Evolutionary conservation across 2,329 filamentous ascomycete species (phyloP).

Genomic region (Cordyceps fumosorosea): DNA sequence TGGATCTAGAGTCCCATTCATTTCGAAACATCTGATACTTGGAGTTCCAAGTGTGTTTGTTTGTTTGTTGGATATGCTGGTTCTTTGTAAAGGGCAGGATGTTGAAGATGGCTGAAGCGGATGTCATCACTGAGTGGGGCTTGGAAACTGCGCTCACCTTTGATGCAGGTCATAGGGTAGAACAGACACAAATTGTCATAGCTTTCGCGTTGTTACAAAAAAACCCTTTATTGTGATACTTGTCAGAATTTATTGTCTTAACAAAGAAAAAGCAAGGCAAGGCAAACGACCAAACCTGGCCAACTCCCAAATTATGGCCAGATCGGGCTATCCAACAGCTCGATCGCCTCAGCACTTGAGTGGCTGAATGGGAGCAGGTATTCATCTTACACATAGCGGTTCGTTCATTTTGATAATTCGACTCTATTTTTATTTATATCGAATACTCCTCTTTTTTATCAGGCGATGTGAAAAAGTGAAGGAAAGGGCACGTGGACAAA

Average conservation of each 20-base stretch:
- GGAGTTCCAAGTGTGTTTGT: not conserved
- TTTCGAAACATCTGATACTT: not conserved
- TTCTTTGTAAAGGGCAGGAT: not conserved
- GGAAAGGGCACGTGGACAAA: not conserved
- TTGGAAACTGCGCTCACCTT: too few species aligned
- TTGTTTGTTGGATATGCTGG: not conserved
- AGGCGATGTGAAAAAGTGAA: not conserved
- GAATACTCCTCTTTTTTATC: too few species aligned
- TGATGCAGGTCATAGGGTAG: too few species aligned
- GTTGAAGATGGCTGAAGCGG: not conserved
- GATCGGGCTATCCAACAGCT: not conserved
- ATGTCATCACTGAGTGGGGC: conserved; percentile 1
- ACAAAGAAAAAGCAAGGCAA: not conserved
- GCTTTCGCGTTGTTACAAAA: too few species aligned
- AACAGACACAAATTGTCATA: too few species aligned
- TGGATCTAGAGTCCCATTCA: not conserved
- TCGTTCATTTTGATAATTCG: too few species aligned
- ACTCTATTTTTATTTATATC: too few species aligned
- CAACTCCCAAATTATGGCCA: not conserved
- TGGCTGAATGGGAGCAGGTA: too few species aligned
- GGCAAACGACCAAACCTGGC: not conserved
- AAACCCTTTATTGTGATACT: too few species aligned
- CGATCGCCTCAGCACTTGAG: not conserved
- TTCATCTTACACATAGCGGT: too few species aligned
- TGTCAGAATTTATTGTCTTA: not conserved